phyloP scores from a whole-genome alignment of 2,329 filamentous ascomycete species.

The Alternaria gaisen region DNA sequence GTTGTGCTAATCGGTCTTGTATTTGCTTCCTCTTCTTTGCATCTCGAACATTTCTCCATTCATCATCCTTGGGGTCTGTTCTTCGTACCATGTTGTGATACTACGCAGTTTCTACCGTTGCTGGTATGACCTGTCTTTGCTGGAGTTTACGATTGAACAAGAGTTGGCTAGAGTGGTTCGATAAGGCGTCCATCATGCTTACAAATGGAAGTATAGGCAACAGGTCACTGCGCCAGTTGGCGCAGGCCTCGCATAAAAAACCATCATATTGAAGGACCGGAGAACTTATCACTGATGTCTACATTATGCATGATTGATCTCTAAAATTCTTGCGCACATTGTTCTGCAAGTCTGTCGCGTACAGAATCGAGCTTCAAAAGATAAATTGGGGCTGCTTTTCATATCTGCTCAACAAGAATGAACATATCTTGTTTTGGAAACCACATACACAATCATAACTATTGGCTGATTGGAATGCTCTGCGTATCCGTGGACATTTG shows the following conservation, averaged over 20 bases:
- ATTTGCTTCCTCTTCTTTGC: conserved; percentile 52
- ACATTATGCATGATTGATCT: neutral
- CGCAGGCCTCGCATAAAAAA: neutral
- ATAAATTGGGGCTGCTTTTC: neutral
- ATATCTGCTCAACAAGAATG: neutral
- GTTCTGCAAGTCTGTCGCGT: neutral
- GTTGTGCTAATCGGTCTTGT: conserved; percentile 53
- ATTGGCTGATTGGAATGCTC: neutral
- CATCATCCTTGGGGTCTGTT: conserved; percentile 34
- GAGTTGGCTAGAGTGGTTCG: neutral
- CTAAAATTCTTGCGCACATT: neutral
- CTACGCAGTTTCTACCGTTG: neutral
- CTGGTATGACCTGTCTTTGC: neutral
- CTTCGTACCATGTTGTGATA: conserved; percentile 27
- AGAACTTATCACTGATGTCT: neutral
- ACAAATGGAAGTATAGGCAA: neutral
- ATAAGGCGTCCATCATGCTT: neutral
- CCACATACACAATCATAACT: neutral
- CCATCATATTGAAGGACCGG: neutral
- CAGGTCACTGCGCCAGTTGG: neutral
- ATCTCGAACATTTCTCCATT: conserved; percentile 49
- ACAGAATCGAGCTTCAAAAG: neutral
- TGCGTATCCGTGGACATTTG: neutral
- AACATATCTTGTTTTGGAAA: neutral
- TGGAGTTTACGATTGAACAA: neutral